Evolutionary conservation across 1,139 yeast genomes (phyloP).

Genomic region (Arxiozyma telluris): DNA sequence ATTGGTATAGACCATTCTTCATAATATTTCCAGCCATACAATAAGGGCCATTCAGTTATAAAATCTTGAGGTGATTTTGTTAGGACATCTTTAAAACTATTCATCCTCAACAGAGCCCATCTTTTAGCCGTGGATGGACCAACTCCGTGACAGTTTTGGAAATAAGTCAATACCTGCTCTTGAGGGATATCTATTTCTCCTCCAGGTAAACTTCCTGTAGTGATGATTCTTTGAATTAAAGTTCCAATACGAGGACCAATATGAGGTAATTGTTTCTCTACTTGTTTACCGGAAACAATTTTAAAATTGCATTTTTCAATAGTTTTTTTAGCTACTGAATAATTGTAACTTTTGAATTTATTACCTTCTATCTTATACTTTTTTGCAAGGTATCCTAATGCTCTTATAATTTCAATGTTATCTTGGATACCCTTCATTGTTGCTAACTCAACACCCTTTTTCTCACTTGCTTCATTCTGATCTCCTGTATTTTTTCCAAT

Average conservation of each 20-base stretch:
- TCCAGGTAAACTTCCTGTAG: conserved; percentile 36
- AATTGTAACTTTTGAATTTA: conserved; percentile 38
- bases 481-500: no score
- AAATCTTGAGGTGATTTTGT: conserved; percentile 29
- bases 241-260: conserved; percentile 40
- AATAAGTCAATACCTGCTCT: conserved; percentile 30
- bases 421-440: conserved; percentile 15
- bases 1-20: conserved; percentile 44
- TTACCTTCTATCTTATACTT: conserved; percentile 37
- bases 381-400: conserved; percentile 34
- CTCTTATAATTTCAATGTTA: conserved; percentile 33
- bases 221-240: conserved; percentile 42
- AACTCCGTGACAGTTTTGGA: conserved; percentile 45
- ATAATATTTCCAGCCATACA: conserved; percentile 42
- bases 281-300: conserved; percentile 37
- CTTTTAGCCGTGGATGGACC: conserved; percentile 40
- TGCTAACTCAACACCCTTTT: not conserved
- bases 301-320: conserved; percentile 27
- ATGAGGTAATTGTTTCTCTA: conserved; percentile 34
- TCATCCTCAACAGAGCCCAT: conserved; percentile 37
- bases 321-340: conserved; percentile 39
- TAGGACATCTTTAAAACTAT: conserved; percentile 36
- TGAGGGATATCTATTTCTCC: conserved; percentile 30
- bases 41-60: conserved; percentile 31
- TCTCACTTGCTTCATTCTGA: not conserved